Conservation (phyloP, 768 basidiomycete species). For the Gloeopeniophorella convolvens region DNA sequence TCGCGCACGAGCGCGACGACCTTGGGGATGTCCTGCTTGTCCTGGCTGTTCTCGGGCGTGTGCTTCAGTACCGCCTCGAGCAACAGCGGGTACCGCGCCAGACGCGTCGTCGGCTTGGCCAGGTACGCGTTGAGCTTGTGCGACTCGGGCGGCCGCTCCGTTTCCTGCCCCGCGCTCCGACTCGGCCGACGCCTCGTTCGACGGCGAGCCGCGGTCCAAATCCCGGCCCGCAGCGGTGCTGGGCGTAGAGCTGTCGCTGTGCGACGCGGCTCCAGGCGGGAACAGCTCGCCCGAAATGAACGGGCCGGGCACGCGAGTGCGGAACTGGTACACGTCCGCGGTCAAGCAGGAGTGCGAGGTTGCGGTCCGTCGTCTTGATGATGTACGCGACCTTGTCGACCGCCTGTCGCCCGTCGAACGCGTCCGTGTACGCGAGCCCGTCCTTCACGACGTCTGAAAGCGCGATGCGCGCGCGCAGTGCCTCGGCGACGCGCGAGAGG, state of each 20-base stretch:
- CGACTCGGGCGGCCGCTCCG: conserved; percentile 90
- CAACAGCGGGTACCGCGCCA: conserved; percentile 93
- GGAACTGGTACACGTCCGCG: conserved; percentile 90
- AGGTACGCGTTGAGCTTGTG: conserved; percentile 96
- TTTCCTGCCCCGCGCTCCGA: conserved; percentile 45
- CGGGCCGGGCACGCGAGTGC: conserved; percentile 73
- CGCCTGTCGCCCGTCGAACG: conserved; percentile 95
- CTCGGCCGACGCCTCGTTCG: conserved; percentile 28
- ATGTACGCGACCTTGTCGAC: conserved; percentile 97
- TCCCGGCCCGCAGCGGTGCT: too few species aligned
- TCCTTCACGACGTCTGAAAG: conserved; percentile 85
- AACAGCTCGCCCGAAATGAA: conserved; percentile 71
- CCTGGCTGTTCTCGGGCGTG: conserved; percentile 84
- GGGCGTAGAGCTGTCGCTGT: too few species aligned
- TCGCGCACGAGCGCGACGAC: conserved; percentile 71
- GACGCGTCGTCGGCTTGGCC: conserved; percentile 94
- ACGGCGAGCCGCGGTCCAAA: conserved; percentile 21
- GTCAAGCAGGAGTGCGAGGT: conserved; percentile 84
- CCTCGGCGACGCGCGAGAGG: conserved; percentile 89
- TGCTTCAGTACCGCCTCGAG: conserved; percentile 90
- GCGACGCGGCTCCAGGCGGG: conserved; percentile 31
- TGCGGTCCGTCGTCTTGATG: conserved; percentile 97
- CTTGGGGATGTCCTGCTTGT: conserved; percentile 71
- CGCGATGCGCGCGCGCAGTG: conserved; percentile 77
- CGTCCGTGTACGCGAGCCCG: conserved; percentile 91